Conservation (phyloP, 2,329 filamentous ascomycete species). For the Monilinia fructicola region DNA sequence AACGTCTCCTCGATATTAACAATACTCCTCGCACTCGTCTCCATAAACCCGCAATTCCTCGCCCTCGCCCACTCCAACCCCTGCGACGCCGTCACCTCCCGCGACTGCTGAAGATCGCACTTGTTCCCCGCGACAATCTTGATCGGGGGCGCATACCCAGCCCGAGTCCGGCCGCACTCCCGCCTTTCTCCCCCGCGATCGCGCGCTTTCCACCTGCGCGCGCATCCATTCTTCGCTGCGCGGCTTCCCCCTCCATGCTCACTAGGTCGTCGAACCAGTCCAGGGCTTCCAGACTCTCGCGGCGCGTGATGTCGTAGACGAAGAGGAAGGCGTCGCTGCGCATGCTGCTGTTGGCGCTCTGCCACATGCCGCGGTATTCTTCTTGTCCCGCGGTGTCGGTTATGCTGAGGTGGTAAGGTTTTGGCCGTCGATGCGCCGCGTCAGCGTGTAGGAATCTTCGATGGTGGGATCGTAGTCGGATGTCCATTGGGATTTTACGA, state of each 20-base stretch:
- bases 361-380: constrained; percentile 87
- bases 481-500: constrained; percentile 81
- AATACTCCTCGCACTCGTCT: constrained; percentile 79
- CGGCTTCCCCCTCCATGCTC: constrained; percentile 54
- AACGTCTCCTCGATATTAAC: constrained; percentile 91
- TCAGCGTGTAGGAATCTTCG: constrained; percentile 83
- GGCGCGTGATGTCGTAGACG: constrained; percentile 82
- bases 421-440: constrained; percentile 72
- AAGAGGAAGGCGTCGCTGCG: constrained; percentile 79
- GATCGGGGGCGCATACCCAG: constrained; percentile 51
- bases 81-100: constrained; percentile 66
- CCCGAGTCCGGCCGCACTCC: constrained; percentile 26
- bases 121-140: constrained; percentile 87
- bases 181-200: neutral
- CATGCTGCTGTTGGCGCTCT: constrained; percentile 60
- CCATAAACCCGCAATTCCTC: constrained; percentile 81
- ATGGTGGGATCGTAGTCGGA: constrained; percentile 80
- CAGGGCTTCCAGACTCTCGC: constrained; percentile 66
- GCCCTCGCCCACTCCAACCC: constrained; percentile 76
- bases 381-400: constrained; percentile 89
- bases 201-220: neutral
- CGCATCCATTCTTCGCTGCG: constrained; percentile 12
- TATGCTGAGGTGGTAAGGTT: constrained; percentile 74
- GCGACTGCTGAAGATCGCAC: constrained; percentile 71
- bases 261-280: constrained; percentile 81